Evolutionary conservation across 2,329 filamentous ascomycete species (phyloP), one percentile per base, ranked within the genome.

Genomic region (Colletotrichum tabaci): DNA sequence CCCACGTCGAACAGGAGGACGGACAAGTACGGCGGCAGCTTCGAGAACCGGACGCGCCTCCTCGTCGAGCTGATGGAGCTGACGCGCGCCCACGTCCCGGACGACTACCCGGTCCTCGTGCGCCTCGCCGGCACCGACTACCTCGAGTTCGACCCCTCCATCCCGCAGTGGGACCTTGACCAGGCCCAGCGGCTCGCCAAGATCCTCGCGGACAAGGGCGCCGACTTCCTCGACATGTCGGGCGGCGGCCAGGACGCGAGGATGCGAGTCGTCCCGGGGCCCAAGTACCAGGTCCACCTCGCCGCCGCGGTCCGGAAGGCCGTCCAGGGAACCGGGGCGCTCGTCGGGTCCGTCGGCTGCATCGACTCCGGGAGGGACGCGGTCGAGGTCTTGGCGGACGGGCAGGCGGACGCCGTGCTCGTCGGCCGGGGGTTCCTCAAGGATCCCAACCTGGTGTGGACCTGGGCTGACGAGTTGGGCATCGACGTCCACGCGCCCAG

Each of bases 191-290:
- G 83, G 55, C 87, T 95, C 2, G 91, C 92, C 1, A 81, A 85
- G 65, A 82, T 90, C 0, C 84, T 95, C 0, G 90, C 90, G 0
- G 87, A 87, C 1, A 84, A 81, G 23, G 93, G 93, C 2, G 87
- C 95, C 7, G 93, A 96, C 78, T 82, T 95, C 13, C 82, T 95
- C 8, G 93, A 96, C 76, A 86, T 95, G 26, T 91, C 89, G 9
- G 88, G 87, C 1, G 92, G 89, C 6, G 93, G 92, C 9, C 86
- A 88, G 55, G 89, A 94, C 76, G 83, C 86, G 3, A 79, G 81
- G 55, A 89, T 90, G 76, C 87, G 89, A 73, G 87, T 92, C 70
- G 83, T 85, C n/a, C 75, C 81, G 1, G 88, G 87, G 0, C 89
- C 90, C 0, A 91, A 86, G 0, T 95, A 94, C 81, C 93, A 95